Conservation (phyloP, 2,329 filamentous ascomycete genomes). For the Alternaria atra region DNA sequence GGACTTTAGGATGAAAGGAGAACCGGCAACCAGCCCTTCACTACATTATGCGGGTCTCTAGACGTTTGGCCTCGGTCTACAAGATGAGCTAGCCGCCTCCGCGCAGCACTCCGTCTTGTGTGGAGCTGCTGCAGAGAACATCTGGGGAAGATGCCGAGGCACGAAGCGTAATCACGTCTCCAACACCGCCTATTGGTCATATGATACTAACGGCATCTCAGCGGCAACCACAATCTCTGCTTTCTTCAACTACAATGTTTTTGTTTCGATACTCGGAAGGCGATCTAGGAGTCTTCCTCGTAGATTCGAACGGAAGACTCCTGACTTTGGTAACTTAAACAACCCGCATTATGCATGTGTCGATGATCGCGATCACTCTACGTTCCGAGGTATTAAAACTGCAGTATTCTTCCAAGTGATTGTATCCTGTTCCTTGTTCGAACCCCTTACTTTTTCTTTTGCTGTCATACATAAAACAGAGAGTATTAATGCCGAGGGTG, state of each 20-base stretch:
- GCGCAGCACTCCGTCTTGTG: slow-evolving; percentile 22
- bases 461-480: not conserved
- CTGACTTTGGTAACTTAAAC: no score
- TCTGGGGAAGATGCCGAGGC: slow-evolving; percentile 37
- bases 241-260: not conserved
- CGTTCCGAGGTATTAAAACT: not conserved
- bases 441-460: not conserved
- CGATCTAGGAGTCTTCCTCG: no score
- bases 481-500: not conserved
- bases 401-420: not conserved
- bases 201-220: not conserved
- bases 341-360: no score
- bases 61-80: slow-evolving; percentile 28
- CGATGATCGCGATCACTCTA: no score
- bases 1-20: slow-evolving; percentile 7
- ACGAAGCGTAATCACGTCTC: slow-evolving; percentile 6
- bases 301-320: no score
- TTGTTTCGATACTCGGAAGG: not conserved
- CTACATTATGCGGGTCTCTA: slow-evolving; percentile 20
- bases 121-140: slow-evolving; percentile 21
- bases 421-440: not conserved
- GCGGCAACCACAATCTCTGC: not conserved
- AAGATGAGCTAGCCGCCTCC: slow-evolving; percentile 27
- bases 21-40: not conserved
- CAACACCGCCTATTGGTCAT: not conserved